Percentiles rank a stretch among this genome's conserved stretches.
phyloP scores from a whole-genome alignment of 306 rosid species.

The Quercus variabilis region DNA sequence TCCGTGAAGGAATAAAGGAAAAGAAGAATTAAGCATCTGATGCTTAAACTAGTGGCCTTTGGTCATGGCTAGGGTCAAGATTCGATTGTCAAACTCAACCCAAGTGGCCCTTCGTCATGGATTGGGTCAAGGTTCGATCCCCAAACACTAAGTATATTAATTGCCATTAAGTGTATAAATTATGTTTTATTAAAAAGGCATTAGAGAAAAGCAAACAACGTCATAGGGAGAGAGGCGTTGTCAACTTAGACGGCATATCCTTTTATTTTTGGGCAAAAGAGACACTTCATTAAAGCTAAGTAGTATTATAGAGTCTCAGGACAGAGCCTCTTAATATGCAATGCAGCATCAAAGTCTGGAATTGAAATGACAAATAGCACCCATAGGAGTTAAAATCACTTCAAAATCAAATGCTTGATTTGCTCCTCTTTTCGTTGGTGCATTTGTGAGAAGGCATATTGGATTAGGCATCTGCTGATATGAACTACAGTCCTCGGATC shows the following conservation, averaged over 20 bases:
- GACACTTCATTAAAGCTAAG: no score
- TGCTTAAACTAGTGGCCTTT: conserved; percentile 45
- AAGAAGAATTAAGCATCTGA: conserved; percentile 32
- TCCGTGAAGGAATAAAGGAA: conserved; percentile 25
- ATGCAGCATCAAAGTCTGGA: no score
- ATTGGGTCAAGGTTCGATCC: conserved; percentile 32
- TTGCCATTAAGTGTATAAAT: conserved; percentile 1
- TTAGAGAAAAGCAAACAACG: conserved; percentile 4
- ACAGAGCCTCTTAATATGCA: no score
- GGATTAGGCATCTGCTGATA: conserved; percentile 39
- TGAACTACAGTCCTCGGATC: conserved; percentile 31
- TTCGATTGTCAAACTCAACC: conserved; percentile 24
- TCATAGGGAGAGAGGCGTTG: conserved; percentile 29
- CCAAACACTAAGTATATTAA: conserved; percentile 11
- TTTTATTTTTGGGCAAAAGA: no score
- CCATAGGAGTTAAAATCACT: no score
- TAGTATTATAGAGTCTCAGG: no score
- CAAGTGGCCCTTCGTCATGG: conserved; percentile 33
- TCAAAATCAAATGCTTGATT: no score
- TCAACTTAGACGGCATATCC: conserved; percentile 22
- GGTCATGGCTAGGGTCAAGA: conserved; percentile 30
- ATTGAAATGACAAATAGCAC: no score
- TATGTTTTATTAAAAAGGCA: conserved; percentile 1
- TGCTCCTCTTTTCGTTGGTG: no score
- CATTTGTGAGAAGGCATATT: conserved; percentile 24